Evolutionary conservation across 2,329 filamentous ascomycete species (phyloP).

Genomic region (Colletotrichum sp.): DNA sequence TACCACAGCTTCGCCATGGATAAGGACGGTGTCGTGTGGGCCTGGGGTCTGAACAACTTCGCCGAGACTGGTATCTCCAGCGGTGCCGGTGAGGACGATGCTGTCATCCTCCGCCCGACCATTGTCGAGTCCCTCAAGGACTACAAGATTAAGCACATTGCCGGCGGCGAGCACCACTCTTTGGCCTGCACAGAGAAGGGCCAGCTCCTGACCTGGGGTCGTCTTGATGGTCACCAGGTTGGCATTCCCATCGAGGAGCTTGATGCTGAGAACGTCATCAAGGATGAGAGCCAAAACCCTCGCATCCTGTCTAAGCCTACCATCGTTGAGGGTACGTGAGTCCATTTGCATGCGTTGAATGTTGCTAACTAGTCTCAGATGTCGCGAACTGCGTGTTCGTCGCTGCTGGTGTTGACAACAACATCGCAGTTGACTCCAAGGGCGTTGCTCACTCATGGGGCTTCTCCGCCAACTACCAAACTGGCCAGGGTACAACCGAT

Average conservation of each 20-base stretch:
- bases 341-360: background rate
- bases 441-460: constrained; percentile 82
- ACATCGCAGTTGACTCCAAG: constrained; percentile 71
- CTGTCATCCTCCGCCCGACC: constrained; percentile 74
- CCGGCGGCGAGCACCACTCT: constrained; percentile 76
- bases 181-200: constrained; percentile 64
- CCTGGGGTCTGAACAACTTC: constrained; percentile 89
- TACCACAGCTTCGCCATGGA: constrained; percentile 86
- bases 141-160: constrained; percentile 69
- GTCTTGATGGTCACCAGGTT: constrained; percentile 57
- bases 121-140: constrained; percentile 69
- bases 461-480: constrained; percentile 81
- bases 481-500: constrained; percentile 77
- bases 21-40: constrained; percentile 72
- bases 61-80: constrained; percentile 73
- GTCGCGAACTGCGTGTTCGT: constrained; percentile 62
- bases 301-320: constrained; percentile 75
- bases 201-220: constrained; percentile 65
- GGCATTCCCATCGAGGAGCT: constrained; percentile 63
- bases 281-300: constrained; percentile 68
- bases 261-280: constrained; percentile 63
- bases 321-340: constrained; percentile 56
- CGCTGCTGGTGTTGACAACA: constrained; percentile 75
- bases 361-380: constrained; percentile 29
- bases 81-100: constrained; percentile 70